Conservation (phyloP, 768 basidiomycete genomes). For the Xerocomellus chrysenteron region DNA sequence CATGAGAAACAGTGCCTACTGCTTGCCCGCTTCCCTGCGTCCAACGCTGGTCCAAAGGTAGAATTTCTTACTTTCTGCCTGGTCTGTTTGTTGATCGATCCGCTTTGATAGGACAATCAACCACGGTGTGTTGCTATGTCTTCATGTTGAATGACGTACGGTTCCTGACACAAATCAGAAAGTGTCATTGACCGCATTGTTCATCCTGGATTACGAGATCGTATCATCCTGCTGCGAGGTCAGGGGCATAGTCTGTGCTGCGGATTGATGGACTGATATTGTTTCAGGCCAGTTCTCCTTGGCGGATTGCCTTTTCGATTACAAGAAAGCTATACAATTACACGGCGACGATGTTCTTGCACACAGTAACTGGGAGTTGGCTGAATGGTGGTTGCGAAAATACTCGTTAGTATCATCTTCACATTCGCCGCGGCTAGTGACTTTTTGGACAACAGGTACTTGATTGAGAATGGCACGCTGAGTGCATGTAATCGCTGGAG, state of each 20-base stretch:
- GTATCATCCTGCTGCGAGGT: slow-evolving; percentile 88
- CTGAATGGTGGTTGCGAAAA: slow-evolving; percentile 77
- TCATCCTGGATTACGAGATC: slow-evolving; percentile 86
- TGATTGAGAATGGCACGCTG: slow-evolving; percentile 73
- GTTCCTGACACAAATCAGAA: slow-evolving; percentile 46
- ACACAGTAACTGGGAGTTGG: slow-evolving; percentile 87
- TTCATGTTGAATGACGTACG: not conserved
- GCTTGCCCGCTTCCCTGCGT: slow-evolving; percentile 81
- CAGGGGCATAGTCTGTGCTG: slow-evolving; percentile 17
- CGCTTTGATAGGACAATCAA: slow-evolving; percentile 61
- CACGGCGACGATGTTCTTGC: slow-evolving; percentile 93
- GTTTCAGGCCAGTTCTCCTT: slow-evolving; percentile 71
- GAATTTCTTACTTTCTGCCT: slow-evolving; percentile 5
- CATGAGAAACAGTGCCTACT: slow-evolving; percentile 81
- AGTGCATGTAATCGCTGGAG: slow-evolving; percentile 86
- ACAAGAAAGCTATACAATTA: slow-evolving; percentile 64
- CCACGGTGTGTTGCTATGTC: slow-evolving; percentile 56
- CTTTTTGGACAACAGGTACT: slow-evolving; percentile 49
- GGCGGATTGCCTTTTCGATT: slow-evolving; percentile 75
- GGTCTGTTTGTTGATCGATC: slow-evolving; percentile 1
- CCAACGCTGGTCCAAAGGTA: slow-evolving; percentile 88
- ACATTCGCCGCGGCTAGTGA: not conserved
- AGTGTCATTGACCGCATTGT: slow-evolving; percentile 88
- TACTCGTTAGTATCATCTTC: slow-evolving; percentile 54
- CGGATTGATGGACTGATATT: slow-evolving; percentile 4